Evolutionary conservation across 2,329 filamentous ascomycete genomes (phyloP).

Genomic region (Microascus cirrosus): DNA sequence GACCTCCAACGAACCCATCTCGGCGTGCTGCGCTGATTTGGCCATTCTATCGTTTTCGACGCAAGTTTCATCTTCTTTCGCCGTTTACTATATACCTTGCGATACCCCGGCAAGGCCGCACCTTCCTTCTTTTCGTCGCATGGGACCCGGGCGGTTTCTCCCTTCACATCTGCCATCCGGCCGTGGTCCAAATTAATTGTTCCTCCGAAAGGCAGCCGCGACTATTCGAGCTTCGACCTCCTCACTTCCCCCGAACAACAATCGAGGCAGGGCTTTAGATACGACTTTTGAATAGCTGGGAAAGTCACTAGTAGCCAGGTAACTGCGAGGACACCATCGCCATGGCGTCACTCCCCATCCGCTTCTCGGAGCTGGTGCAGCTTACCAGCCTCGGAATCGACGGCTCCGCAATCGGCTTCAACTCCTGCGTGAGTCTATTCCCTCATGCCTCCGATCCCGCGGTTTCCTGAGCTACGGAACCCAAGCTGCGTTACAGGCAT

Average conservation of each 20-base stretch:
- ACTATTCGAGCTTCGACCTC: neutral
- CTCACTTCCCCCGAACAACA: neutral
- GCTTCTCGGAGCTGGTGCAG: conserved; percentile 85
- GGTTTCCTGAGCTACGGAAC: neutral
- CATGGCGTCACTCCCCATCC: conserved; percentile 67
- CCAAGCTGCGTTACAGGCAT: conserved; percentile 1
- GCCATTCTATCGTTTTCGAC: neutral
- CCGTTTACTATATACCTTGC: neutral
- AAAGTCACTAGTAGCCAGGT: neutral
- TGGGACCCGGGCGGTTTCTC: conserved; percentile 6
- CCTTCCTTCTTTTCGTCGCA: conserved; percentile 1
- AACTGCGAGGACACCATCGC: conserved; percentile 3
- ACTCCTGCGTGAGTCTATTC: conserved; percentile 55
- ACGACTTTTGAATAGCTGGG: neutral
- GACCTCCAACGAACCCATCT: neutral
- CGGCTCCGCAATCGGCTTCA: conserved; percentile 56
- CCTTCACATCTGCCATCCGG: neutral
- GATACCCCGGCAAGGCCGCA: conserved; percentile 1
- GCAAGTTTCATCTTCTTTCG: neutral
- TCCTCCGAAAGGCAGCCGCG: neutral
- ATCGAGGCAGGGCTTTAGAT: neutral
- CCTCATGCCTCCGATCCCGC: conserved; percentile 5
- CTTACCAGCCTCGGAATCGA: conserved; percentile 37
- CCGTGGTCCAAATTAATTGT: neutral
- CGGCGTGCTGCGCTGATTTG: neutral